A percentile compares a stretch with the other conserved stretches of the same genome.
Evolutionary conservation across 176 grass and related monocot genomes (phyloP).

Genomic region (Guadua angustifolia): DNA sequence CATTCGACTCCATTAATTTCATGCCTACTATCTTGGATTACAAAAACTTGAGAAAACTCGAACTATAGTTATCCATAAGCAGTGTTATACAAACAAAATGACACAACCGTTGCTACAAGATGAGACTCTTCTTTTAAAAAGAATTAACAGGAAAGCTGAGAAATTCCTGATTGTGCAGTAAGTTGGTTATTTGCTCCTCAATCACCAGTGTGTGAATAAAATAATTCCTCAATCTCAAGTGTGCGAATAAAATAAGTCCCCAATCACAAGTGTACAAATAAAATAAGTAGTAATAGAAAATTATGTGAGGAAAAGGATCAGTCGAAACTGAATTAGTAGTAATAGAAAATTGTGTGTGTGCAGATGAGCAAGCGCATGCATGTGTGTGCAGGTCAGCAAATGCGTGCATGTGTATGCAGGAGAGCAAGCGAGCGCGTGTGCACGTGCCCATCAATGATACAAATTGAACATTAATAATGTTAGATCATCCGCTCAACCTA

Average conservation of each 20-base stretch:
- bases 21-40: conserved; percentile 7
- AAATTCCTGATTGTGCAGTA: not conserved
- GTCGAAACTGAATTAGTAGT: not conserved
- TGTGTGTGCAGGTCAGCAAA: not conserved
- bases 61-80: not conserved
- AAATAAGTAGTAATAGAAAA: conserved; percentile 18
- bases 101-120: conserved; percentile 3
- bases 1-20: not conserved
- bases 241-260: not conserved
- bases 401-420: not conserved
- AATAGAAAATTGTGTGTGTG: not conserved
- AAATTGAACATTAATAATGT: not conserved
- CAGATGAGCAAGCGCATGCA: not conserved
- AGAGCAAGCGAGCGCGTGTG: not conserved
- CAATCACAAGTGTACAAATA: not conserved
- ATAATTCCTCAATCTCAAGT: not conserved
- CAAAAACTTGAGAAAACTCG: conserved; percentile 17
- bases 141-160: not conserved
- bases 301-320: not conserved
- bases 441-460: not conserved
- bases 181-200: conserved; percentile 4
- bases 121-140: not conserved
- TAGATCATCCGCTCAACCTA: conserved; percentile 1
- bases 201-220: not conserved
- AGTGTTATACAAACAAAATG: conserved; percentile 6